Evolutionary conservation across 179 eudicot genomes (phyloP), one percentile per base, ranked within the genome.

Genomic region (Drosera spatulata): DNA sequence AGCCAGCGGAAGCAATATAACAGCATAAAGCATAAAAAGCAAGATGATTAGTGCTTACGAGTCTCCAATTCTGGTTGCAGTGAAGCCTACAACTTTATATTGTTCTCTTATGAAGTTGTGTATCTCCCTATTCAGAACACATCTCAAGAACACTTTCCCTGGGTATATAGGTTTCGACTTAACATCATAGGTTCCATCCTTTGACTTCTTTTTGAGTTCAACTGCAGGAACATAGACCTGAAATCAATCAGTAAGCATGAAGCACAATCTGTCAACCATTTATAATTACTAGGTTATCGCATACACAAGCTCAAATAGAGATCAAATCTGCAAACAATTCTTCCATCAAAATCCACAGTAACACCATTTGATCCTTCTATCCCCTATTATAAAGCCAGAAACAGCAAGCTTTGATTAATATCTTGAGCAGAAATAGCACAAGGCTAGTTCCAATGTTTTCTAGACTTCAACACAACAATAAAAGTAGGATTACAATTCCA

Each of bases 21-120:
- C 7, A 56, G 5, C 7, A 42, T n/a, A 38, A 44, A 42, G 3
- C 53, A 51, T 47, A 52, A 50, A 39, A 3, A 41, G 11, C 41
- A 64, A 48, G 65, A 62, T 65, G 56, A 39, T n/a, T 22, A 66
- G 60, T 53, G 71, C 96, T 79, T 87, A 94, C 96, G 80, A 82
- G 78, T 87, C 91, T 73, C 96, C 97, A 46, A 87, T 97, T 79
- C 70, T 85, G 59, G 81, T 77, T 69, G 95, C 96, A 67, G 87
- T 59, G 70, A 94, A 94, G 56, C 96, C 96, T 64, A 91, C 86
- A 59, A 94, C 79, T 22, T 96, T 96, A 12, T 75, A 79, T 61
- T 70, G 68, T 60, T 87, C 96, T 75, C 83, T 76, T 51, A 94
- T 71, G 66, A 85, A 94, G 66, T 90, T 96, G 62, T 90, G 99